Percentiles rank a stretch among this genome's conserved stretches.
Evolutionary conservation across 352 stramenopile species (phyloP).

Genomic region (Phytopythium kandeliae): DNA sequence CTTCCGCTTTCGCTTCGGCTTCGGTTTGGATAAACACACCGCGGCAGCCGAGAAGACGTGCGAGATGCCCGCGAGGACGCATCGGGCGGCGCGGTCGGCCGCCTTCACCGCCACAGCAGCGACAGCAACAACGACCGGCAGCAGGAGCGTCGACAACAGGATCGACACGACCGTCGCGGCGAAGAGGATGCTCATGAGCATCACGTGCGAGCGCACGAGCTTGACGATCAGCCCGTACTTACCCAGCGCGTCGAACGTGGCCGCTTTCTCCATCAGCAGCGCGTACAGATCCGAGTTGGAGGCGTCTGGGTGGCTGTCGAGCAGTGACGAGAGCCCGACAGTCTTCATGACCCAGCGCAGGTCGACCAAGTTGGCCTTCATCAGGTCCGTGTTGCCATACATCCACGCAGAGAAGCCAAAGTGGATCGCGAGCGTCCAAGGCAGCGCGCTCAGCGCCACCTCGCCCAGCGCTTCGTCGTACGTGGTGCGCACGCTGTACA

Average conservation of each 20-base stretch:
- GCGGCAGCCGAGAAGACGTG: conserved; percentile 3
- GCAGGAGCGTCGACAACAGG: conserved; percentile 31
- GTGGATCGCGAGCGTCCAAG: conserved; percentile 68
- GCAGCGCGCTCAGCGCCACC: conserved; percentile 44
- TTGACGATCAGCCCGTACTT: conserved; percentile 36
- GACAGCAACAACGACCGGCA: neutral
- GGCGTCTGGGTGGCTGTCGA: conserved; percentile 15
- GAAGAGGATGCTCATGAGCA: conserved; percentile 43
- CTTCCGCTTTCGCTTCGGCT: conserved; percentile 11
- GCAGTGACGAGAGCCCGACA: conserved; percentile 16
- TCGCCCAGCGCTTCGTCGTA: conserved; percentile 79
- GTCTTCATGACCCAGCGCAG: conserved; percentile 22
- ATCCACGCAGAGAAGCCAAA: conserved; percentile 79
- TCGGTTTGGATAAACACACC: neutral
- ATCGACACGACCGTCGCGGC: conserved; percentile 19
- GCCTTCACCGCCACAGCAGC: neutral
- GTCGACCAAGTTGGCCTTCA: conserved; percentile 31
- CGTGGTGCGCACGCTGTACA: conserved; percentile 74
- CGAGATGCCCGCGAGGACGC: neutral
- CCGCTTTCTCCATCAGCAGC: conserved; percentile 16
- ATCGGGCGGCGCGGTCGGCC: neutral
- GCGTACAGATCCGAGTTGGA: conserved; percentile 24
- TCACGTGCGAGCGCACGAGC: conserved; percentile 38
- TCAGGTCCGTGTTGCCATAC: conserved; percentile 73
- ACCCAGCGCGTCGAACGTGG: conserved; percentile 22